phyloP scores from a whole-genome alignment of 2,329 filamentous ascomycete genomes.

The Coleophoma cylindrospora region DNA sequence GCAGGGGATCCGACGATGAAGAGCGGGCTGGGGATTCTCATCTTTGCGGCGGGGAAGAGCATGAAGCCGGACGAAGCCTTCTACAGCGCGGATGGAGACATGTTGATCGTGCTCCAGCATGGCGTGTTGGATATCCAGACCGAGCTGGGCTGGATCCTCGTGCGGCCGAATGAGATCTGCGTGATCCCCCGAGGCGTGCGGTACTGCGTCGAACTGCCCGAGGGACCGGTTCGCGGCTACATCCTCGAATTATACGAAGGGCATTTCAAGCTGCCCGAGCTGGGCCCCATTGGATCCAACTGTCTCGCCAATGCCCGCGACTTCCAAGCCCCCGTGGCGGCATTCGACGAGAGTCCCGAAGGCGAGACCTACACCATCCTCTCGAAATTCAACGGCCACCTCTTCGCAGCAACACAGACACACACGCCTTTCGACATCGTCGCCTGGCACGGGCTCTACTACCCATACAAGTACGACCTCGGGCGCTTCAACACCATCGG shows the following conservation, averaged over 20 bases:
- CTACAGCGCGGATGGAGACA: conserved; percentile 79
- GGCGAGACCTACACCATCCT: conserved; percentile 43
- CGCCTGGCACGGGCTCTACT: conserved; percentile 76
- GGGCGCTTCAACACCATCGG: conserved; percentile 73
- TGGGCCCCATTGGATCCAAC: conserved; percentile 70
- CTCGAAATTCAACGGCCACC: conserved; percentile 61
- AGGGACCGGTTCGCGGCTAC: conserved; percentile 63
- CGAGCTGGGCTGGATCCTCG: conserved; percentile 67
- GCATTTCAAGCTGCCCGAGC: conserved; percentile 66
- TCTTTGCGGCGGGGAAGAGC: conserved; percentile 73
- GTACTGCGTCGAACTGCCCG: conserved; percentile 64
- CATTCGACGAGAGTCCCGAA: conserved; percentile 51
- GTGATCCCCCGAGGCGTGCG: conserved; percentile 71
- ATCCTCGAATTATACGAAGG: conserved; percentile 71
- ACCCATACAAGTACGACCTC: conserved; percentile 78
- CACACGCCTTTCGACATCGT: conserved; percentile 77
- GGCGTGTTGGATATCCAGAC: conserved; percentile 72
- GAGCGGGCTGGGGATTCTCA: conserved; percentile 71
- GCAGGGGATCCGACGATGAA: conserved; percentile 78
- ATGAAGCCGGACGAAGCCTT: conserved; percentile 75
- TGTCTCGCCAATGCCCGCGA: conserved; percentile 71
- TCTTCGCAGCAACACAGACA: conserved; percentile 60
- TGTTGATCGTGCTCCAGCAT: conserved; percentile 71
- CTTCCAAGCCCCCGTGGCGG: conserved; percentile 68
- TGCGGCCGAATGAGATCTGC: conserved; percentile 74